These are phyloP conservation scores for Plenodomus biglobosus DNA, from an alignment of 2,329 filamentous ascomycete genomes.

Conservation along the genomic window DNA sequence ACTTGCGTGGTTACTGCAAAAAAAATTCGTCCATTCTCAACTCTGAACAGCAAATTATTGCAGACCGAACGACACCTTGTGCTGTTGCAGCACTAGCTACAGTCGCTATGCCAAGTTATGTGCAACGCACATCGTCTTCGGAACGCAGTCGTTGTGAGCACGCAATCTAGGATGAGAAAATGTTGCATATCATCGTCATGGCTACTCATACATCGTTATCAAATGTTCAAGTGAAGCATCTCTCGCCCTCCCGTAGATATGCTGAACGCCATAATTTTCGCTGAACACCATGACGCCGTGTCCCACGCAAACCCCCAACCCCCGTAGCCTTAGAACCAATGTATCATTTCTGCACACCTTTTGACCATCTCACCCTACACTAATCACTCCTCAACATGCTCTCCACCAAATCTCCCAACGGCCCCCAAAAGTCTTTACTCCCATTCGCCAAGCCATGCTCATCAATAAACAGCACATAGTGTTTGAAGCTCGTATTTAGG, in stretches of 20 bases:
- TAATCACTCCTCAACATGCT: slow-evolving; percentile 95
- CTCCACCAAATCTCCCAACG: slow-evolving; percentile 91
- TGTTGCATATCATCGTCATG: not conserved
- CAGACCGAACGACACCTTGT: too few relatives aligned
- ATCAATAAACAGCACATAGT: slow-evolving; percentile 98
- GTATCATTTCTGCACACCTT: too few relatives aligned
- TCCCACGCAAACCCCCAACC: not conserved
- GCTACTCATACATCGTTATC: not conserved
- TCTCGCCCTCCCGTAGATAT: not conserved
- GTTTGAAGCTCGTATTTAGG: slow-evolving; percentile 99
- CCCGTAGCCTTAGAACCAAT: too few relatives aligned
- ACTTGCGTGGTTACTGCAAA: too few relatives aligned
- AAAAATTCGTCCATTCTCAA: too few relatives aligned
- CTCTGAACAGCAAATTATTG: too few relatives aligned
- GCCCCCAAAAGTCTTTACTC: slow-evolving; percentile 91
- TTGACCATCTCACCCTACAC: not conserved
- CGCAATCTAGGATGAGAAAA: too few relatives aligned
- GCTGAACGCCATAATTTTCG: not conserved
- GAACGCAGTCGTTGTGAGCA: too few relatives aligned
- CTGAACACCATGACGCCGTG: not conserved
- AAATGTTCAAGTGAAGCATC: not conserved
- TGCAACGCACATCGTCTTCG: too few relatives aligned
- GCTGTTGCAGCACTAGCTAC: too few relatives aligned
- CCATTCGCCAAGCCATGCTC: slow-evolving; percentile 91
- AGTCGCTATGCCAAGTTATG: too few relatives aligned